phyloP scores from a whole-genome alignment of 2,329 filamentous ascomycete genomes.

The Fusarium mundagurra region DNA sequence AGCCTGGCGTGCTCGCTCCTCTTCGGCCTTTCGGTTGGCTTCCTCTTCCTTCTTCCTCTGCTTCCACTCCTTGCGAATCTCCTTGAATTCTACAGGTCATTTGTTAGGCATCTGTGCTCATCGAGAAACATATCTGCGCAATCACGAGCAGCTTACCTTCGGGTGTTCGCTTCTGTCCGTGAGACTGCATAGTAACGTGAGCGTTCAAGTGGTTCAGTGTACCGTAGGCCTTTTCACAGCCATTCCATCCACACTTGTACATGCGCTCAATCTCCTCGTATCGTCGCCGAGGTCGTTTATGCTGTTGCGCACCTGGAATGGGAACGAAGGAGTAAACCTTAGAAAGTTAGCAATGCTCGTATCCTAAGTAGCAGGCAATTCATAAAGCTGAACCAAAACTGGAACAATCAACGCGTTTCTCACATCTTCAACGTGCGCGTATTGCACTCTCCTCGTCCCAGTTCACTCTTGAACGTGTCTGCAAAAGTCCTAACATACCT shows the following conservation, averaged over 20 bases:
- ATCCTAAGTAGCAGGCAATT: not conserved
- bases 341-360: slow-evolving; percentile 1
- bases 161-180: slow-evolving; percentile 92
- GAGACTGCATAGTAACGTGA: slow-evolving; percentile 98
- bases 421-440: not conserved
- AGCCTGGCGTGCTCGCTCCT: slow-evolving; percentile 75
- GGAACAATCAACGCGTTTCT: not conserved
- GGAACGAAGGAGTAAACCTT: slow-evolving; percentile 98
- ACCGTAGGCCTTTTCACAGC: slow-evolving; percentile 98
- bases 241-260: slow-evolving; percentile 99
- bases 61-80: slow-evolving; percentile 99
- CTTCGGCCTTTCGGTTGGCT: slow-evolving; percentile 63
- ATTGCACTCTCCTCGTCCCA: not conserved
- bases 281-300: slow-evolving; percentile 90
- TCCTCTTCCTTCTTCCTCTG: slow-evolving; percentile 99
- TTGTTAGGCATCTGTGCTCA: slow-evolving; percentile 36
- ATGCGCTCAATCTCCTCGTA: slow-evolving; percentile 99
- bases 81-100: slow-evolving; percentile 86
- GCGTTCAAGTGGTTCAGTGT: slow-evolving; percentile 98
- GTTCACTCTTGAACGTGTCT: slow-evolving; percentile 19
- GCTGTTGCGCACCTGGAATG: slow-evolving; percentile 95
- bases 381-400: not conserved
- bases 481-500: slow-evolving; percentile 61
- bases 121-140: not conserved
- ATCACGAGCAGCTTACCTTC: slow-evolving; percentile 76